phyloP scores from a whole-genome alignment of 2,329 filamentous ascomycete genomes.

The Monosporascus sp. region DNA sequence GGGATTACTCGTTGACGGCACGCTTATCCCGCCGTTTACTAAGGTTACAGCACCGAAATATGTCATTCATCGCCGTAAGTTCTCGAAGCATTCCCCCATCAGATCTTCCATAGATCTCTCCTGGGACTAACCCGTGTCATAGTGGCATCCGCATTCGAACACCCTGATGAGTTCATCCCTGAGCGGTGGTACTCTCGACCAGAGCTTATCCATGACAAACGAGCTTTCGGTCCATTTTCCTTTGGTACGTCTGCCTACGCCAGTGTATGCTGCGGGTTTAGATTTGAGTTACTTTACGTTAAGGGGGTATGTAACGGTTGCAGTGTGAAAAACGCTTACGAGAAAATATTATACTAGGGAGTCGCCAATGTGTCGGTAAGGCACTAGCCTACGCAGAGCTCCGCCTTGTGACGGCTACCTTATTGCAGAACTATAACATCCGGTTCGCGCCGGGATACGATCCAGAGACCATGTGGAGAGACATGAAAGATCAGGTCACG shows the following conservation, averaged over 20 bases:
- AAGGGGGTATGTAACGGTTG: no score
- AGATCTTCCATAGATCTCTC: no score
- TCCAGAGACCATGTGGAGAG: not conserved
- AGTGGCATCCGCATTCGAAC: conserved; percentile 14
- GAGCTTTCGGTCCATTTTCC: conserved; percentile 13
- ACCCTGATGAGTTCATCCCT: conserved; percentile 14
- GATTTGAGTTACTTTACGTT: no score
- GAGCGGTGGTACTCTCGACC: conserved; percentile 15
- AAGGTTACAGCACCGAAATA: conserved; percentile 13
- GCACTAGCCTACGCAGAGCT: conserved; percentile 9
- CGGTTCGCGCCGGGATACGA: conserved; percentile 8
- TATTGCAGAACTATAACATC: conserved; percentile 10
- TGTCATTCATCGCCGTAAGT: conserved; percentile 9
- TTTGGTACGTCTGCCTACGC: no score
- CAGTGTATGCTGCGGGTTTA: no score
- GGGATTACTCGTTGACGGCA: conserved; percentile 8
- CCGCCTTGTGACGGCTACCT: conserved; percentile 8
- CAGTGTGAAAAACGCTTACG: no score
- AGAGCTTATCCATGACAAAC: conserved; percentile 14
- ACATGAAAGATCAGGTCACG: not conserved
- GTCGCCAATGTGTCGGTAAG: conserved; percentile 14
- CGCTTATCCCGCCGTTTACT: conserved; percentile 10
- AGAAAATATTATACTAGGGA: no score
- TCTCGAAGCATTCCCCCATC: no score
- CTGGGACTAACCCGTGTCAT: not conserved